A percentile compares a stretch with the other conserved stretches of the same genome.
Evolutionary conservation across 352 stramenopile genomes (phyloP).

Genomic region (Globisporangium solare): DNA sequence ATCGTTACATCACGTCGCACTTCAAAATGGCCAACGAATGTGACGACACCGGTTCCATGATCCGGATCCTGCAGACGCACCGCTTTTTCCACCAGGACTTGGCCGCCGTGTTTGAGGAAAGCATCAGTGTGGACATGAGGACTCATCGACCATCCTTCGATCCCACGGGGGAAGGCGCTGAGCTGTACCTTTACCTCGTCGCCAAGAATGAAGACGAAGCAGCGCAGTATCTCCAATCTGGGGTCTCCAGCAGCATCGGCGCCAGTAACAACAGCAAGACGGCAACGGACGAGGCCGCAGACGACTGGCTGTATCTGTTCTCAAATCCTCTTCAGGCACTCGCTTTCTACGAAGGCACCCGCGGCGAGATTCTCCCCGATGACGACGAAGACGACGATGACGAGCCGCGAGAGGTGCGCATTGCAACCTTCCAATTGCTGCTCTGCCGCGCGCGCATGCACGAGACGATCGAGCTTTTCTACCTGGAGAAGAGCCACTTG

Average conservation of each 20-base stretch:
- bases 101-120: conserved; percentile 21
- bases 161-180: conserved; percentile 18
- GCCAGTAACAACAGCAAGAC: too few species aligned
- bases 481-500: conserved; percentile 14
- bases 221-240: conserved; percentile 30
- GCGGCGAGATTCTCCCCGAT: conserved; percentile 22
- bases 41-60: conserved; percentile 3
- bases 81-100: conserved; percentile 41
- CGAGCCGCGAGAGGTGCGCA: conserved; percentile 1
- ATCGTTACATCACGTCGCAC: conserved; percentile 34
- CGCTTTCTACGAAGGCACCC: conserved; percentile 26
- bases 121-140: neutral
- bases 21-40: conserved; percentile 17
- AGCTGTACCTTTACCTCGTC: conserved; percentile 40
- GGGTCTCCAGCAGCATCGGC: conserved; percentile 10
- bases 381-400: neutral
- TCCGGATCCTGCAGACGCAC: conserved; percentile 40
- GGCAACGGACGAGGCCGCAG: neutral
- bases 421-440: conserved; percentile 33
- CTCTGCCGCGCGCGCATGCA: conserved; percentile 38
- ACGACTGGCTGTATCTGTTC: conserved; percentile 36
- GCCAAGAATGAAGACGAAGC: conserved; percentile 26
- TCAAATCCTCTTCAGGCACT: conserved; percentile 27
- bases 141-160: neutral
- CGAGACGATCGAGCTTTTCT: conserved; percentile 31